Conservation (phyloP, 2,329 filamentous ascomycete species). For the Orbilia ellipsospora region DNA sequence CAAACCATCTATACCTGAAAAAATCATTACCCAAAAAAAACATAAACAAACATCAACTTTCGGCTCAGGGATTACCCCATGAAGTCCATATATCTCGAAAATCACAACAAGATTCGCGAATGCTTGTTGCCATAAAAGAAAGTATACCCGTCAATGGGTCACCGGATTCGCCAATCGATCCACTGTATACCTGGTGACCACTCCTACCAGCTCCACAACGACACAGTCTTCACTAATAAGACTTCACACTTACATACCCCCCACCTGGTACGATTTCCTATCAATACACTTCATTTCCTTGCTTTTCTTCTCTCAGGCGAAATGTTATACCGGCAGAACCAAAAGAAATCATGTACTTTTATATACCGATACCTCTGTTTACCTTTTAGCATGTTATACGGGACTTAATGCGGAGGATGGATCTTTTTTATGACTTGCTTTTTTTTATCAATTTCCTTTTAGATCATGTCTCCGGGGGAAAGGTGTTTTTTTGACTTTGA, state of each 20-base stretch:
- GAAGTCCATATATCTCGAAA: constrained; percentile 9
- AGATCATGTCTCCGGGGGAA: constrained; percentile 35
- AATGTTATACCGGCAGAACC: constrained; percentile 24
- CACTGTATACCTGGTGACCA: constrained; percentile 1
- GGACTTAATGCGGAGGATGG: constrained; percentile 38
- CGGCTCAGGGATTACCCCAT: not conserved
- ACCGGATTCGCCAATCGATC: no score
- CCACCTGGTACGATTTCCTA: constrained; percentile 27
- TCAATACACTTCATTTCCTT: constrained; percentile 3
- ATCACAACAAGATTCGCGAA: constrained; percentile 1
- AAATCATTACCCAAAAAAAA: constrained; percentile 22
- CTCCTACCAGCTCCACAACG: not conserved
- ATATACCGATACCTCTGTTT: constrained; percentile 26
- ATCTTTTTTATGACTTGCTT: constrained; percentile 17
- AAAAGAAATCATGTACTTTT: constrained; percentile 50
- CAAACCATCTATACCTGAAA: constrained; percentile 11
- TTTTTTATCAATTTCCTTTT: constrained; percentile 11
- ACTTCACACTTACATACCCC: not conserved
- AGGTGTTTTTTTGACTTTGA: constrained; percentile 40
- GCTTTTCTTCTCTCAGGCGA: constrained; percentile 20
- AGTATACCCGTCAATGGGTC: not conserved
- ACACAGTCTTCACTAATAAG: constrained; percentile 7
- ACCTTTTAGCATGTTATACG: constrained; percentile 40
- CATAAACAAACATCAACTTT: constrained; percentile 23
- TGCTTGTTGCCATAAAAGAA: no score